Base-by-base conservation (phyloP, 2,329 filamentous ascomycete genomes). In the Fusarium dimerum region DNA sequence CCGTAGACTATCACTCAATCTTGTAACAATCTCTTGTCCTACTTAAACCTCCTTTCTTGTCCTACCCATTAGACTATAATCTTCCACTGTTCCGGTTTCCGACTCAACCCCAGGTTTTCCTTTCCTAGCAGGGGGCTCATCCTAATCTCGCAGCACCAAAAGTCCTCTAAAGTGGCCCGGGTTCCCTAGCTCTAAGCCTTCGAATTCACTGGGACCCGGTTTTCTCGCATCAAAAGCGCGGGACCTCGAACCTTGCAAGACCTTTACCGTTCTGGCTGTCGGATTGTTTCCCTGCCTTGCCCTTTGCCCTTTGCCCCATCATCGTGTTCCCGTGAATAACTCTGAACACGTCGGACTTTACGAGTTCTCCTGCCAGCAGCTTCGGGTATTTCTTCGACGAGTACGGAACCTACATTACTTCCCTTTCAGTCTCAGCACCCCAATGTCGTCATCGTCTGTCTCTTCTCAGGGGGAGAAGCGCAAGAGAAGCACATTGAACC, bases 401-500 rank as follows among this genome's bases (percentile, higher is more conserved):
- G 32, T 12, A 5, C 32, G 13, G 32, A 11, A 11, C 32, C 10
- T 12, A 36, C 13, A 36, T 36, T 36, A 26, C 32, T 12, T 36
- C 17, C 39, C 8, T 40, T 20, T 40, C 17, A 16, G 11, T 40
- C 11, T 40, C 17, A 16, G 11, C 10, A 16, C n/a, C 16, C 10
- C 13, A 40, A 60, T 61, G 58, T 61, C 57, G 5, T 60, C 58
- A 41, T 78, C 83, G 36, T 81, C 78, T 26, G 75, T 76, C 47
- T 78, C 79, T 18, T 74, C 78, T 52, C 75, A 78, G 56, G 76
- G 75, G 60, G 81, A 80, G 64, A 96, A 96, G 80, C 88, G 92
- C 74, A 96, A 96, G 82, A 86, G 92, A 71, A 83, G 81, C 50
- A 76, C 77, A 53, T 81, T 79, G 56, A 73, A 78, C 60, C 78